Evolutionary conservation across 2,329 filamentous ascomycete genomes (phyloP).

Genomic region (Dothidotthia symphoricarpi): DNA sequence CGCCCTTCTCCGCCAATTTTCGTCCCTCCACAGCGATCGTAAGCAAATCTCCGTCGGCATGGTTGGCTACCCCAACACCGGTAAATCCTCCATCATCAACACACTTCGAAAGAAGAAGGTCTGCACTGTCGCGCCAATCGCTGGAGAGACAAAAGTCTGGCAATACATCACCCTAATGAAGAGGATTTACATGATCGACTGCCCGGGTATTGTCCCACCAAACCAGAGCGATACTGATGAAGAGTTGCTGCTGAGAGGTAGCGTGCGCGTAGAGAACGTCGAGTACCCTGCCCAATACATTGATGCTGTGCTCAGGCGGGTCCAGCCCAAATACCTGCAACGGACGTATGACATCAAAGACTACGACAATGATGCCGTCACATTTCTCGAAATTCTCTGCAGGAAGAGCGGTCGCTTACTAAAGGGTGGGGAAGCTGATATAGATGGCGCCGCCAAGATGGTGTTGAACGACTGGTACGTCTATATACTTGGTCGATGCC

Average conservation of each 20-base stretch:
- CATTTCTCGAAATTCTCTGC: conserved; percentile 84
- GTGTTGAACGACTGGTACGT: conserved; percentile 81
- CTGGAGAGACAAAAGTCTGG: conserved; percentile 96
- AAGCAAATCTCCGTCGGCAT: conserved; percentile 95
- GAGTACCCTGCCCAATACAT: conserved; percentile 97
- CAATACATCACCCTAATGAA: conserved; percentile 97
- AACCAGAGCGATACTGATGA: conserved; percentile 79
- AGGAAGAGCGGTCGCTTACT: conserved; percentile 82
- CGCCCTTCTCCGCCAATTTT: conserved; percentile 88
- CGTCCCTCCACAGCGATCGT: conserved; percentile 78
- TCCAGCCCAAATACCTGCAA: conserved; percentile 84
- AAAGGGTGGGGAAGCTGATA: conserved; percentile 89
- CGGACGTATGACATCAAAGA: conserved; percentile 86
- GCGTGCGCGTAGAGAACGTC: conserved; percentile 92
- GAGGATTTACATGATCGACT: conserved; percentile 92
- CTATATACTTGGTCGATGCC: too few species aligned
- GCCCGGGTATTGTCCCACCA: conserved; percentile 91
- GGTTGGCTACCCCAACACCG: conserved; percentile 87
- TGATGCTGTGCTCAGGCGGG: conserved; percentile 72
- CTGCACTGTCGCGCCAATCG: conserved; percentile 88
- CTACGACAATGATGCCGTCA: conserved; percentile 68
- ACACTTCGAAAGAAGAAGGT: conserved; percentile 92
- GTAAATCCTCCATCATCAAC: conserved; percentile 97
- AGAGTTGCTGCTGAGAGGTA: conserved; percentile 85
- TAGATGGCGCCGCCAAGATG: conserved; percentile 95